A percentile compares a stretch with the other conserved stretches of the same genome.
These are phyloP conservation scores for Apiotrichum sp. DNA, from an alignment of 1,284 basidiomycete species.

Conservation along the genomic window DNA sequence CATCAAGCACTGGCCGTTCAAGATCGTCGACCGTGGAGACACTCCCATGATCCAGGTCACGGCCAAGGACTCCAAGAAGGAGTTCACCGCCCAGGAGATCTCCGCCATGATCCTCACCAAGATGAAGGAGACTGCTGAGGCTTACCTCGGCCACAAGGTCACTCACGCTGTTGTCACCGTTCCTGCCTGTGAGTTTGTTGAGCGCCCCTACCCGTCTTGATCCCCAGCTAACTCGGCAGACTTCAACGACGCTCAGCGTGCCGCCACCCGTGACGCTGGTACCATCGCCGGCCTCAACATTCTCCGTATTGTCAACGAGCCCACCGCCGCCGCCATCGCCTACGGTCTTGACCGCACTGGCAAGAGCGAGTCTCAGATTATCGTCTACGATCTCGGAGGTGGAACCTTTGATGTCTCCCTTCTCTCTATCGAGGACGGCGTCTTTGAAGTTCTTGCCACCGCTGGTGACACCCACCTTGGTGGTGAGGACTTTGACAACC, in stretches of 20 bases:
- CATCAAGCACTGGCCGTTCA: conserved; percentile 63
- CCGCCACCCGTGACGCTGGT: conserved; percentile 63
- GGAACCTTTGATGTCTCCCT: conserved; percentile 98
- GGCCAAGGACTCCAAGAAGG: conserved; percentile 65
- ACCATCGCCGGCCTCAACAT: conserved; percentile 97
- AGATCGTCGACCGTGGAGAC: conserved; percentile 53
- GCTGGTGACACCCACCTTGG: conserved; percentile 98
- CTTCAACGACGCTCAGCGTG: conserved; percentile 64
- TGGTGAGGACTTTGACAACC: conserved; percentile 96
- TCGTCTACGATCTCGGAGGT: conserved; percentile 94
- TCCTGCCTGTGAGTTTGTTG: conserved; percentile 49
- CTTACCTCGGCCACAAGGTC: conserved; percentile 86
- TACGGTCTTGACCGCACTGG: conserved; percentile 70
- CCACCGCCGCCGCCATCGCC: conserved; percentile 93
- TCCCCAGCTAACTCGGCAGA: conserved; percentile 20
- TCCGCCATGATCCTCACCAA: conserved; percentile 82
- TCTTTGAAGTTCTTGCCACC: conserved; percentile 98
- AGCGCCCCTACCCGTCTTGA: no score
- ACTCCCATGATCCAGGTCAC: conserved; percentile 54
- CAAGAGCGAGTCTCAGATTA: conserved; percentile 67
- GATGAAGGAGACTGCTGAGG: conserved; percentile 92
- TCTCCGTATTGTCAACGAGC: conserved; percentile 97
- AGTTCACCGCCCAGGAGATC: conserved; percentile 57
- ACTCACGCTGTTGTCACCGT: conserved; percentile 87
- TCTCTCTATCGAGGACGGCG: conserved; percentile 97